A percentile compares a stretch with the other conserved stretches of the same genome.
These are phyloP conservation scores for Kodamaea arcana DNA, from an alignment of 1,139 yeast species.

Conservation along the genomic window DNA sequence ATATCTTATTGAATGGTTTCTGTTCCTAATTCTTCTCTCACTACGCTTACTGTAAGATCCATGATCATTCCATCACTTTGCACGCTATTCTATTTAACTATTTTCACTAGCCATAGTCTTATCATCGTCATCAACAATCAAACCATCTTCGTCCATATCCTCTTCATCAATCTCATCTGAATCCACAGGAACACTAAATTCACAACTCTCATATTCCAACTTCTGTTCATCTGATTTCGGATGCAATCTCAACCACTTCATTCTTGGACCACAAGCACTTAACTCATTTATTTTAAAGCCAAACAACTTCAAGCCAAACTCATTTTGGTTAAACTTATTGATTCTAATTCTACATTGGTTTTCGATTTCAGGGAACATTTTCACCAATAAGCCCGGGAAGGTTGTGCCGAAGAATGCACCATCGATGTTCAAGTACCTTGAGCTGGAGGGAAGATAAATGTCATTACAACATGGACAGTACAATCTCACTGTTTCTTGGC, in stretches of 20 bases:
- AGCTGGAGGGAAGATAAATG: slow-evolving; percentile 79
- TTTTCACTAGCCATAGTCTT: slow-evolving; percentile 47
- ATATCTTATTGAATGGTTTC: no score
- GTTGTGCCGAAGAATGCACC: slow-evolving; percentile 97
- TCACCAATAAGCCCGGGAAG: slow-evolving; percentile 86
- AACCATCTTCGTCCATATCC: slow-evolving; percentile 25
- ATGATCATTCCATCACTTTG: no score
- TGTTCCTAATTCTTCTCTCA: no score
- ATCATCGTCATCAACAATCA: slow-evolving; percentile 29
- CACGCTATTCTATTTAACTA: no score
- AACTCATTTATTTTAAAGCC: slow-evolving; percentile 80
- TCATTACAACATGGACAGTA: slow-evolving; percentile 96
- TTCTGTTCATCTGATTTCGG: slow-evolving; percentile 60
- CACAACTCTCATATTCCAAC: slow-evolving; percentile 59
- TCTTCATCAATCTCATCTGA: slow-evolving; percentile 21
- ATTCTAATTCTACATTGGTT: slow-evolving; percentile 49
- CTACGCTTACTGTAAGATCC: no score
- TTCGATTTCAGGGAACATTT: slow-evolving; percentile 80
- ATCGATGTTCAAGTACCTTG: slow-evolving; percentile 81
- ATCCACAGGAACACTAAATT: slow-evolving; percentile 47
- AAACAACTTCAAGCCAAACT: slow-evolving; percentile 72
- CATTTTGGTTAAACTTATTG: slow-evolving; percentile 49
- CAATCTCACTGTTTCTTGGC: slow-evolving; percentile 84
- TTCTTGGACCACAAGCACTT: slow-evolving; percentile 82
- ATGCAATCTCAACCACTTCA: slow-evolving; percentile 86